Evolutionary conservation across 352 stramenopile genomes (phyloP), one percentile per base, ranked within the genome.

Genomic region (Phytophthora hybrid): DNA sequence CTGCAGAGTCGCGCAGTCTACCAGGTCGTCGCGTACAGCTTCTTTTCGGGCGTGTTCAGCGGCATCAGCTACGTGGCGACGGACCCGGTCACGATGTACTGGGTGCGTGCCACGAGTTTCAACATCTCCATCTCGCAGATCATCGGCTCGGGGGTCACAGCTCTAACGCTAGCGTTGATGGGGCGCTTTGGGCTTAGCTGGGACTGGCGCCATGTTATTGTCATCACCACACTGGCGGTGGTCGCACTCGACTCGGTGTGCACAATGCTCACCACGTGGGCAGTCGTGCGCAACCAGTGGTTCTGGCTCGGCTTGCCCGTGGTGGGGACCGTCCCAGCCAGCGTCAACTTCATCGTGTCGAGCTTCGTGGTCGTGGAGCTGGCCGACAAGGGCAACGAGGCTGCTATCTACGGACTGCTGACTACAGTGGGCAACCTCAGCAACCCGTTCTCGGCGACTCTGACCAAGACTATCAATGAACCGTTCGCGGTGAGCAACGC

Each of bases 321-420:
- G 23, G 66, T 84, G 10, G 76, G 82, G 59, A 75, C 64, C 11
- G 52, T 85, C 4, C 77, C 79, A 18, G 31, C 59, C 0, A 78
- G 72, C 49, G 65, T 86, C 11, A 77, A 74, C 52, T 88, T 84
- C 39, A 81, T 88, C 32, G 59, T 83, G 34, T 78, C 73, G 5
- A 83, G 39, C n/a, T 83, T 77, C 31, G 77, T 83, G n/a, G 74
- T 81, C 8, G 82, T 89, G 14, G 82, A 89, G 29, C 41, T 89
- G 46, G 76, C 78, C 13, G 77, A 80, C 8, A 72, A 75, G n/a
- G 79, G 80, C 37, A 82, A 81, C 23, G 82, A 89, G 73, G 82
- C 66, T 26, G 76, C 78, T 2, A 76, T 82, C 47, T 84, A 82
- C 46, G 77, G 75, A 11, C 70, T 89, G 18, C 31, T 86, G 16